A percentile compares a stretch with the other conserved stretches of the same genome.
phyloP scores from a whole-genome alignment of 495 filamentous ascomycete species.

The Hypoxylon fragiforme region DNA sequence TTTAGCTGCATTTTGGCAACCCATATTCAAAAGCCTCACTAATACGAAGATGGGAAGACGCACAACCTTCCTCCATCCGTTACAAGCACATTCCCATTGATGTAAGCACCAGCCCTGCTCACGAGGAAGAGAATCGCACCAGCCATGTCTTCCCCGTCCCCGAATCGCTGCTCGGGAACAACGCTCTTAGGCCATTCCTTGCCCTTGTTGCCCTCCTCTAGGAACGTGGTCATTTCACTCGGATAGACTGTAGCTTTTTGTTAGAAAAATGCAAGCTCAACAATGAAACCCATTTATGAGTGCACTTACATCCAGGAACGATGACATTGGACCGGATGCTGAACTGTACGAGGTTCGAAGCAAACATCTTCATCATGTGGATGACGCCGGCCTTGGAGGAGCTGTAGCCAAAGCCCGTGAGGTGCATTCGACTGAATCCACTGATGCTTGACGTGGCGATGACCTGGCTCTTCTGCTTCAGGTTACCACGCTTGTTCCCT shows the following conservation, averaged over 20 bases:
- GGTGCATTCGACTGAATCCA: conserved; percentile 48
- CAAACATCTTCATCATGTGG: conserved; percentile 60
- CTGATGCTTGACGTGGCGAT: conserved; percentile 58
- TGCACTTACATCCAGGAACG: conserved; percentile 56
- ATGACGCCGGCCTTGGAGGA: conserved; percentile 56
- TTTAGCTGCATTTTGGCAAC: too few species aligned
- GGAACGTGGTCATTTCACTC: conserved; percentile 54
- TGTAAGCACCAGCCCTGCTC: conserved; percentile 55
- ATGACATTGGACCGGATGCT: conserved; percentile 59
- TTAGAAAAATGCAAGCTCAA: not conserved
- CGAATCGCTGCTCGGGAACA: conserved; percentile 54
- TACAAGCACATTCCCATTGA: conserved; percentile 54
- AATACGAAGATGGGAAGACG: conserved; percentile 50
- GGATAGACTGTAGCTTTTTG: conserved; percentile 45
- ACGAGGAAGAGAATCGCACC: conserved; percentile 55
- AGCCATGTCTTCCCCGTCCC: conserved; percentile 54
- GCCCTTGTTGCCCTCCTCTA: conserved; percentile 15
- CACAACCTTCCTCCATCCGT: conserved; percentile 56
- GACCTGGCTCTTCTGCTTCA: conserved; percentile 56
- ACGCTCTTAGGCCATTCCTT: conserved; percentile 43
- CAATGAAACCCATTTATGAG: not conserved
- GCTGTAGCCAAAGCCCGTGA: conserved; percentile 56
- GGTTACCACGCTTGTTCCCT: conserved; percentile 54
- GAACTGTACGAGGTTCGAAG: conserved; percentile 51
- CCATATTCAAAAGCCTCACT: not conserved